Percentiles rank a stretch among this genome's conserved stretches.
Evolutionary conservation across 768 basidiomycete species (phyloP).

Genomic region (Amanita pallidorosea): DNA sequence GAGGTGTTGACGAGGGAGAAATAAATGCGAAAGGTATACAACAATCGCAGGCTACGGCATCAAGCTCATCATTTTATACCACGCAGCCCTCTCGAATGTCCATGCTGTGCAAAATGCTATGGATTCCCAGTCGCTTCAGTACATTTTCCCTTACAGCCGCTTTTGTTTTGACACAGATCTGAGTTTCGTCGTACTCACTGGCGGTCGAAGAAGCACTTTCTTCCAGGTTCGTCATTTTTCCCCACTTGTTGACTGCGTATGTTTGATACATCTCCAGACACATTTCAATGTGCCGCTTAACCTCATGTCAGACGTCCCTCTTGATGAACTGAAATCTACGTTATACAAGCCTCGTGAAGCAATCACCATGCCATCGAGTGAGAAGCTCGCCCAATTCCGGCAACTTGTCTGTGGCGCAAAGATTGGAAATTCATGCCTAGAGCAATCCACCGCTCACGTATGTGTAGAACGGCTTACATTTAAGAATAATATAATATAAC

Average conservation of each 20-base stretch:
- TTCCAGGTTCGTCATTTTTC: conserved; percentile 39
- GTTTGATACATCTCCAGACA: conserved; percentile 32
- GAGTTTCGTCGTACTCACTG: conserved; percentile 48
- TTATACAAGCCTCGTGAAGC: conserved; percentile 40
- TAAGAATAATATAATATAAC: background rate
- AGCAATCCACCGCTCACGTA: conserved; percentile 52
- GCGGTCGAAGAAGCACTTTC: conserved; percentile 62
- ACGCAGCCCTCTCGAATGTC: conserved; percentile 54
- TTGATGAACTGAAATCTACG: conserved; percentile 8
- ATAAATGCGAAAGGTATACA: conserved; percentile 43
- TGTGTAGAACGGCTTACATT: background rate
- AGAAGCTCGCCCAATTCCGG: conserved; percentile 45
- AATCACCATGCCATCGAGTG: conserved; percentile 33
- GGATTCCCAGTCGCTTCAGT: conserved; percentile 54
- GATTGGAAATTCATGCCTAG: conserved; percentile 40
- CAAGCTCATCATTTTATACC: background rate
- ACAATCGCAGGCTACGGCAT: conserved; percentile 1
- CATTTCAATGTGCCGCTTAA: conserved; percentile 42
- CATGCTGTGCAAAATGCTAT: conserved; percentile 55
- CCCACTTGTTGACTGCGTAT: background rate
- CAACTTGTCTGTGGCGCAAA: conserved; percentile 52
- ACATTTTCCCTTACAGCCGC: conserved; percentile 65
- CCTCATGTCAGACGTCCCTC: conserved; percentile 9
- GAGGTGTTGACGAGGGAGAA: conserved; percentile 56
- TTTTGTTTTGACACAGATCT: conserved; percentile 69